Base-by-base conservation (phyloP, 352 stramenopile species). In the Globisporangium abappressorium region DNA sequence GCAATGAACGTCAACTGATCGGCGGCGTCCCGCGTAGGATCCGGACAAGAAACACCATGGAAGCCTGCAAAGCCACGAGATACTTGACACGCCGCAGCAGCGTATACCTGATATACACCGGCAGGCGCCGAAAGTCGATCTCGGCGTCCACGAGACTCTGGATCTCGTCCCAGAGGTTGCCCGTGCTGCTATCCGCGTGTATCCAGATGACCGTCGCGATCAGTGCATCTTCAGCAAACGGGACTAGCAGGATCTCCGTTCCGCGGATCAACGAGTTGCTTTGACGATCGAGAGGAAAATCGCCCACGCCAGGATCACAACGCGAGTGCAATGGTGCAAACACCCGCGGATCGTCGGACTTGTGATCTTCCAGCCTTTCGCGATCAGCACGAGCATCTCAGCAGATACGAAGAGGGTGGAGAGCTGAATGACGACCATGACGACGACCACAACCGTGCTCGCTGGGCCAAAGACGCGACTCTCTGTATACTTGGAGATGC, bases 281-380 rank as follows among this genome's bases (percentile, higher is more conserved):
- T 80, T 75, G 11, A 89, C 70, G 0, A 85, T 64, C 8, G 65
- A 62, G 36, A 70, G 82, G 4, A 72, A 79, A 30, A 74, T 71
- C n/a, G 73, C 79, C 74, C 79, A 91, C 6, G 70, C 66, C n/a
- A 86, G 15, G 33, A 78, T 79, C 43, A 90, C 70, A 46, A 85
- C 78, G 43, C 81, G 81, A 43, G 89, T 79, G 75, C 82, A 84
- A 57, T 86, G 78, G 22, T 76, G 34, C 47, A 86, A 79, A 51
- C 79, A 74, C 6, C 57, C 24, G 1, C 76, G 71, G 2, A 91
- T 60, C 26, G 74, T 58, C 5, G 58, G 66, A 0, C 81, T 74
- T 6, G 83, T 91, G 70, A 91, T 90, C 65, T 89, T 81, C 81
- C 83, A 91, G n/a, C 81, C 81, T 55, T 90, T 90, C 14, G 83